Conservation (phyloP, 805 yeast genomes). For the Wickerhamomyces sydowiorum region DNA sequence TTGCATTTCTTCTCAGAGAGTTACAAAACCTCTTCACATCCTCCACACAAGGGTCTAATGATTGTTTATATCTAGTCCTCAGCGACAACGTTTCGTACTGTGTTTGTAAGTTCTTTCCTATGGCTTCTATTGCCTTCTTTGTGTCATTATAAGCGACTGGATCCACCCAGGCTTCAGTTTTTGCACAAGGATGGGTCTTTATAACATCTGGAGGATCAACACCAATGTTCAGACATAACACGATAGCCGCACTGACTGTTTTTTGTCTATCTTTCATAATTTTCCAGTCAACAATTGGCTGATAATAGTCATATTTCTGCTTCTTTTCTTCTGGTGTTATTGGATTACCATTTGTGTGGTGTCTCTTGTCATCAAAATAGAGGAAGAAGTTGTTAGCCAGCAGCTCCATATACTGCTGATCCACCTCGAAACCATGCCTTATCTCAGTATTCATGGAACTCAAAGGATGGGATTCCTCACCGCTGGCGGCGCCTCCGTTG, state of each 20-base stretch:
- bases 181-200: conserved; percentile 90
- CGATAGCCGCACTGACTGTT: conserved; percentile 89
- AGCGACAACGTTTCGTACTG: conserved; percentile 88
- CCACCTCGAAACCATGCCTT: conserved; percentile 67
- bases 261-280: conserved; percentile 84
- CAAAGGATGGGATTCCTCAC: conserved; percentile 2
- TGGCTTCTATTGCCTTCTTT: conserved; percentile 84
- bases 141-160: conserved; percentile 78
- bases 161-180: conserved; percentile 89
- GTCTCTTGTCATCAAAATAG: conserved; percentile 89
- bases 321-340: conserved; percentile 46
- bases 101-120: conserved; percentile 80
- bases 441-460: conserved; percentile 46
- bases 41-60: conserved; percentile 91
- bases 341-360: conserved; percentile 85
- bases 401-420: conserved; percentile 48
- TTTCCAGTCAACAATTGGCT: conserved; percentile 86
- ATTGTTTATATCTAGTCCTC: conserved; percentile 84
- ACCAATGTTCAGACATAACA: conserved; percentile 85
- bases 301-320: conserved; percentile 45
- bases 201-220: conserved; percentile 97
- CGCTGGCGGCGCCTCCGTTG: background rate
- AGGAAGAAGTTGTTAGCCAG: conserved; percentile 67
- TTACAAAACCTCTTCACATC: conserved; percentile 90
- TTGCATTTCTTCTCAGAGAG: conserved; percentile 81